These are phyloP conservation scores for Phlebopus sp. DNA, from an alignment of 1,284 basidiomycete genomes.

Conservation along the genomic window DNA sequence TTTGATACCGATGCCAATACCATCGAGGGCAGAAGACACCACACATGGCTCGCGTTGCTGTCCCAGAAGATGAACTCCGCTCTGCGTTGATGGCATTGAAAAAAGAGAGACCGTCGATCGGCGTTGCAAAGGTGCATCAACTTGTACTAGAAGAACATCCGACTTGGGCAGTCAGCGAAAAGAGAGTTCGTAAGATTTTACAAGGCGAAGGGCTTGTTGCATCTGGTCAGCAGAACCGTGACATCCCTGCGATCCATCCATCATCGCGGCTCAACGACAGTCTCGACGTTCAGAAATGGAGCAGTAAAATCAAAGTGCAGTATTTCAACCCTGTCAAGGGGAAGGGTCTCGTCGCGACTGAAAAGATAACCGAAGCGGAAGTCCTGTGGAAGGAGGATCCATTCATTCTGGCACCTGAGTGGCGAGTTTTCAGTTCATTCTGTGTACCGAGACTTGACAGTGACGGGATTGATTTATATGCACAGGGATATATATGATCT, in stretches of 20 bases:
- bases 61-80: constrained; percentile 46
- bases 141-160: constrained; percentile 58
- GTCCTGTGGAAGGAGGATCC: constrained; percentile 82
- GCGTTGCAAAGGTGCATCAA: constrained; percentile 68
- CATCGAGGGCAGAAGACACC: constrained; percentile 1
- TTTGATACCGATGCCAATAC: not conserved
- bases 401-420: constrained; percentile 68
- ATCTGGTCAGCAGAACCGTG: constrained; percentile 20
- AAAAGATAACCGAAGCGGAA: constrained; percentile 67
- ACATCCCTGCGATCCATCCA: constrained; percentile 42
- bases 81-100: constrained; percentile 40
- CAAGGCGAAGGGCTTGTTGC: constrained; percentile 56
- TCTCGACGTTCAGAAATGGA: constrained; percentile 61
- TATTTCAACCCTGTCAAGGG: constrained; percentile 74
- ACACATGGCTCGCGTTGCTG: constrained; percentile 15
- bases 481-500: constrained; percentile 70
- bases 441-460: not conserved
- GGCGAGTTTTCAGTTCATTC: constrained; percentile 39
- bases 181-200: constrained; percentile 69
- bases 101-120: constrained; percentile 57
- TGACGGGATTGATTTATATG: not conserved
- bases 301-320: constrained; percentile 62
- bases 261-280: constrained; percentile 64
- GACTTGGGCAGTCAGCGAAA: constrained; percentile 78
- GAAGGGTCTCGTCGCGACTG: constrained; percentile 77